Conservation (phyloP, 768 basidiomycete species). For the Butyriboletus loyo region DNA sequence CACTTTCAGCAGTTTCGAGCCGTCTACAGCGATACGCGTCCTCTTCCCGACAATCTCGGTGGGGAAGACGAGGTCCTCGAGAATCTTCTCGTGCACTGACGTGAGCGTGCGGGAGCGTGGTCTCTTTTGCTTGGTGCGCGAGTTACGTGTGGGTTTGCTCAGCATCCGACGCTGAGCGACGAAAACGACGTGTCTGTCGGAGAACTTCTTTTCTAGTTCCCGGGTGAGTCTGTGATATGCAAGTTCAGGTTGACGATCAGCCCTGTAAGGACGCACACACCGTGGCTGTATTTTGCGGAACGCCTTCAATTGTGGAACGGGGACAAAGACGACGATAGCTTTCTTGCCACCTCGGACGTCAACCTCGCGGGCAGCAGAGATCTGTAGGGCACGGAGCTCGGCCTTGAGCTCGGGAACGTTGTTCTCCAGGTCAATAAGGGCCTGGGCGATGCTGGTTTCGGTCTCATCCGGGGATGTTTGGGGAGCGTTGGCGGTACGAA, state of each 20-base stretch:
- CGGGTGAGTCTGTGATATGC: conserved; percentile 75
- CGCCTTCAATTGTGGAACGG: conserved; percentile 94
- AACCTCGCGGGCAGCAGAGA: conserved; percentile 97
- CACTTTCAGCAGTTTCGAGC: conserved; percentile 97
- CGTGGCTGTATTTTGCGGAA: conserved; percentile 98
- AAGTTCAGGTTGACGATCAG: conserved; percentile 6
- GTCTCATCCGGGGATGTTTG: conserved; percentile 85
- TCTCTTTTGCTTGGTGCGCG: conserved; percentile 92
- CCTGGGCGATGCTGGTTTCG: conserved; percentile 90
- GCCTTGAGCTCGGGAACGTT: conserved; percentile 97
- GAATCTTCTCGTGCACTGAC: conserved; percentile 94
- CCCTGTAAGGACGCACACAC: conserved; percentile 37
- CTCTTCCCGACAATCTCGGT: conserved; percentile 99
- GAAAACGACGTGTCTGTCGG: conserved; percentile 98
- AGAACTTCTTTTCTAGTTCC: conserved; percentile 99
- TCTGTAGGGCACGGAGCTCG: conserved; percentile 93
- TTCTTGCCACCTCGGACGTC: conserved; percentile 99
- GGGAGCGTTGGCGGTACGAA: conserved; percentile 95
- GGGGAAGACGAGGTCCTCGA: conserved; percentile 98
- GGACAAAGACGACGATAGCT: conserved; percentile 98
- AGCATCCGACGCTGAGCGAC: conserved; percentile 98
- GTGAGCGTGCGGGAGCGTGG: conserved; percentile 97
- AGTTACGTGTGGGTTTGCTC: conserved; percentile 93
- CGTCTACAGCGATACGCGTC: conserved; percentile 90
- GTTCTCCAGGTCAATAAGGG: conserved; percentile 95